phyloP scores from a whole-genome alignment of 2,329 filamentous ascomycete genomes.

The Fusarium sp. region DNA sequence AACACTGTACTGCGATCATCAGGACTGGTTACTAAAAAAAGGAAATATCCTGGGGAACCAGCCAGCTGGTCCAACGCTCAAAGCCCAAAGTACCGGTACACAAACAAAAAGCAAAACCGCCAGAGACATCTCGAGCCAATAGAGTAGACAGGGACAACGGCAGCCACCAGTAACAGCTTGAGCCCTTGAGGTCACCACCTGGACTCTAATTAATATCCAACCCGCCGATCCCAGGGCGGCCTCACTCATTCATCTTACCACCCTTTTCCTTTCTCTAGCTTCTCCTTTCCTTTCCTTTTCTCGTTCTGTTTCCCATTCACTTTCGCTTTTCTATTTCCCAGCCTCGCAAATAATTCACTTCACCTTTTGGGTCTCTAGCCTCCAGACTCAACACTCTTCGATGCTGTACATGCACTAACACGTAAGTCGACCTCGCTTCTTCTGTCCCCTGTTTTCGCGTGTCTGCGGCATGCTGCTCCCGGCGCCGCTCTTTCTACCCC shows the following conservation, averaged over 20 bases:
- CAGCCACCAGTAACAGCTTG: slow-evolving; percentile 13
- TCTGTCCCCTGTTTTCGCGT: slow-evolving; percentile 33
- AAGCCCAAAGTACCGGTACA: slow-evolving; percentile 20
- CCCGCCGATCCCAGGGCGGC: slow-evolving; percentile 30
- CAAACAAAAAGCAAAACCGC: slow-evolving; percentile 14
- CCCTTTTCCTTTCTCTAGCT: slow-evolving; percentile 6
- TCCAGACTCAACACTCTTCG: slow-evolving; percentile 19
- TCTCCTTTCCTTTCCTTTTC: not conserved
- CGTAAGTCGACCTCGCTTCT: slow-evolving; percentile 30
- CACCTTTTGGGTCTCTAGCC: not conserved
- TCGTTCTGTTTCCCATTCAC: not conserved
- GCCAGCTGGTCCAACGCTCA: not conserved
- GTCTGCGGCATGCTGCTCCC: slow-evolving; percentile 27
- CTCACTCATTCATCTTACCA: slow-evolving; percentile 35
- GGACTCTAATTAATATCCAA: slow-evolving; percentile 16
- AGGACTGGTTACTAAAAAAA: slow-evolving; percentile 4
- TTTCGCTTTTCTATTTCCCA: slow-evolving; percentile 13
- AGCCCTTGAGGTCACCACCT: slow-evolving; percentile 26
- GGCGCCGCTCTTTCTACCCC: slow-evolving; percentile 25
- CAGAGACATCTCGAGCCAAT: slow-evolving; percentile 30
- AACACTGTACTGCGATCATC: not conserved
- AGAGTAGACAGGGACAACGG: slow-evolving; percentile 15
- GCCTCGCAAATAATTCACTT: slow-evolving; percentile 7
- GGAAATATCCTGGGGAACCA: slow-evolving; percentile 22
- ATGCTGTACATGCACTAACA: slow-evolving; percentile 30